phyloP scores from a whole-genome alignment of 2,329 filamentous ascomycete species.

The Blastomyces silverae region DNA sequence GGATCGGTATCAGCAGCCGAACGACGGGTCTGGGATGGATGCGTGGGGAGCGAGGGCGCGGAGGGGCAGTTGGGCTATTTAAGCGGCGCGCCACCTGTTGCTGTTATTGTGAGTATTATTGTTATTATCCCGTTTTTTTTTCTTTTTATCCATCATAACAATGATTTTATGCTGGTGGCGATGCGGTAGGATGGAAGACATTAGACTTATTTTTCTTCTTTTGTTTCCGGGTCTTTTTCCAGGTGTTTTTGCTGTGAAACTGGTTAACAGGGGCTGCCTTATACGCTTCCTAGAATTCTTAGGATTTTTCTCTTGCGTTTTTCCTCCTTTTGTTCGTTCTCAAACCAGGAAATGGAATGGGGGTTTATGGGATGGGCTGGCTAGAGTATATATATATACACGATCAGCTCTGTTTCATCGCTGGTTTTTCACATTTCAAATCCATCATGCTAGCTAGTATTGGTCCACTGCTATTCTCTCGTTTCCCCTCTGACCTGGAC shows the following conservation, averaged over 20 bases:
- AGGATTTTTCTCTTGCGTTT: background rate
- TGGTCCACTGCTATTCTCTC: too few relatives aligned
- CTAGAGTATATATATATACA: too few relatives aligned
- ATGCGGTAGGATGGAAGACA: background rate
- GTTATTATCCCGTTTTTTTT: background rate
- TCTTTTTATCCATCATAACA: background rate
- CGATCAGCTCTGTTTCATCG: too few relatives aligned
- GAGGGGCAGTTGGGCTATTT: slow-evolving; percentile 65
- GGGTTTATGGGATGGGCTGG: too few relatives aligned
- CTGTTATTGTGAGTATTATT: background rate
- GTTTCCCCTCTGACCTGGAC: too few relatives aligned
- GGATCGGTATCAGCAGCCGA: slow-evolving; percentile 28
- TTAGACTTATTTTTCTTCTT: background rate
- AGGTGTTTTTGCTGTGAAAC: background rate
- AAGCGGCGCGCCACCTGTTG: slow-evolving; percentile 12
- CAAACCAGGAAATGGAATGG: too few relatives aligned
- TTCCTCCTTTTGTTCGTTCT: background rate
- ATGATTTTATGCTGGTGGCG: background rate
- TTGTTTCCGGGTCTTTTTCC: background rate
- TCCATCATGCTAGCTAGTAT: too few relatives aligned
- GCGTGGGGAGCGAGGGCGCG: slow-evolving; percentile 58
- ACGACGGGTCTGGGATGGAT: slow-evolving; percentile 41
- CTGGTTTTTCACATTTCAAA: too few relatives aligned
- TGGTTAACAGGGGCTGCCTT: background rate
- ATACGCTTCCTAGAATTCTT: background rate